A percentile compares a stretch with the other conserved stretches of the same genome.
Evolutionary conservation across 2,329 filamentous ascomycete genomes (phyloP).

Genomic region (Aspergillus nomiae): DNA sequence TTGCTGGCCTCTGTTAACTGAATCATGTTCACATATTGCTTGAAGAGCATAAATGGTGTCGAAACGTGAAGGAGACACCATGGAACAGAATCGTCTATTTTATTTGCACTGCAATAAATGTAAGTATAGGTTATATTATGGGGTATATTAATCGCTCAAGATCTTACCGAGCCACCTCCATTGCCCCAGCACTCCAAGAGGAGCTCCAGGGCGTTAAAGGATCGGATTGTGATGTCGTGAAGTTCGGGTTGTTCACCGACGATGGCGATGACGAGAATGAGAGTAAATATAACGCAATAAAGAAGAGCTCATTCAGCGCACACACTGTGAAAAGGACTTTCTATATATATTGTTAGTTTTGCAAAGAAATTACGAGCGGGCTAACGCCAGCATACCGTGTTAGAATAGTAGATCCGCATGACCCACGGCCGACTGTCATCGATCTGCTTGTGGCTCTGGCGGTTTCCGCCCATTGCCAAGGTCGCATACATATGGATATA

Average conservation of each 20-base stretch:
- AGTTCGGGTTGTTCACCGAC: conserved; percentile 61
- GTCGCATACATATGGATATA: conserved; percentile 77
- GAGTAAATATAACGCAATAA: conserved; percentile 92
- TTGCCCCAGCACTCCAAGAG: conserved; percentile 87
- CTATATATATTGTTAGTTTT: conserved; percentile 49
- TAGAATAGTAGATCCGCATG: conserved; percentile 90
- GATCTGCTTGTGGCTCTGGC: conserved; percentile 83
- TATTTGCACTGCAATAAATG: conserved; percentile 62
- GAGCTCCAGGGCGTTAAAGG: conserved; percentile 2
- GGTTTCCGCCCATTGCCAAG: conserved; percentile 75
- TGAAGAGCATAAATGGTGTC: conserved; percentile 79
- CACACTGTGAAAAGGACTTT: conserved; percentile 85
- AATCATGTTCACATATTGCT: conserved; percentile 87
- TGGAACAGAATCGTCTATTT: conserved; percentile 71
- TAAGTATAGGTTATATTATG: not conserved
- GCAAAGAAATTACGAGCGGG: conserved; percentile 1
- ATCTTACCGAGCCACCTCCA: conserved; percentile 73
- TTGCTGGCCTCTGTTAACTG: conserved; percentile 88
- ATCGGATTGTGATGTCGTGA: not conserved
- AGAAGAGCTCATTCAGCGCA: conserved; percentile 87
- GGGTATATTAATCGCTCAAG: not conserved
- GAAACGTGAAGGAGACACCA: conserved; percentile 77
- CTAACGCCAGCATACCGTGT: conserved; percentile 65
- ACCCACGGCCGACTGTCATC: conserved; percentile 82
- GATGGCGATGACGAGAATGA: conserved; percentile 90